Evolutionary conservation across 768 basidiomycete genomes (phyloP).

Genomic region (Psilocybe cyanescens): DNA sequence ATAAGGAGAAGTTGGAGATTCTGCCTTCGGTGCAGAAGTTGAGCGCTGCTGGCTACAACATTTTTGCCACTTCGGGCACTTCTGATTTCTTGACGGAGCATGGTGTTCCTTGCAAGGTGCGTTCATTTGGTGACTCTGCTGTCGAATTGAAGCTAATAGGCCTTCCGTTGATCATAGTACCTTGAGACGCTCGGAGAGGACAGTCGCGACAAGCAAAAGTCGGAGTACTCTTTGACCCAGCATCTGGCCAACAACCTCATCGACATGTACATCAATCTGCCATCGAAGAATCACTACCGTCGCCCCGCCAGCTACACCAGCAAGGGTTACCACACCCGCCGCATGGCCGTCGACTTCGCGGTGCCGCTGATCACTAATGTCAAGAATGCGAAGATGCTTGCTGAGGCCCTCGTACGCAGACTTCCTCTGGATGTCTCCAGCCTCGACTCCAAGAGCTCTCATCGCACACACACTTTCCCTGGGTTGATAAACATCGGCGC

Average conservation of each 20-base stretch:
- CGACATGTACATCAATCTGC: conserved; percentile 99
- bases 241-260: conserved; percentile 97
- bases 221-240: conserved; percentile 96
- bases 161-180: conserved; percentile 52
- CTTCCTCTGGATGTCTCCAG: conserved; percentile 89
- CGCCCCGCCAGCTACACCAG: conserved; percentile 97
- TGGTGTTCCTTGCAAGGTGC: conserved; percentile 92
- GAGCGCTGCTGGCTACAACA: conserved; percentile 90
- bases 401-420: conserved; percentile 89
- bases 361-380: conserved; percentile 98
- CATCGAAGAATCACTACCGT: conserved; percentile 96
- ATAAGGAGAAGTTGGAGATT: conserved; percentile 96
- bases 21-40: conserved; percentile 95
- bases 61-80: conserved; percentile 96
- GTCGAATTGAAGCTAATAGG: not conserved
- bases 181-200: conserved; percentile 85
- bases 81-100: conserved; percentile 98
- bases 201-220: conserved; percentile 81
- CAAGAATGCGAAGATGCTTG: conserved; percentile 96
- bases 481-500: conserved; percentile 89
- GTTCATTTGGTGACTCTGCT: conserved; percentile 11
- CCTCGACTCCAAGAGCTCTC: conserved; percentile 93
- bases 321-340: conserved; percentile 94
- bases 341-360: conserved; percentile 99
- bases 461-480: conserved; percentile 88